These are phyloP conservation scores for Candida tunisiensis DNA, from an alignment of 1,139 yeast genomes.

Conservation along the genomic window DNA sequence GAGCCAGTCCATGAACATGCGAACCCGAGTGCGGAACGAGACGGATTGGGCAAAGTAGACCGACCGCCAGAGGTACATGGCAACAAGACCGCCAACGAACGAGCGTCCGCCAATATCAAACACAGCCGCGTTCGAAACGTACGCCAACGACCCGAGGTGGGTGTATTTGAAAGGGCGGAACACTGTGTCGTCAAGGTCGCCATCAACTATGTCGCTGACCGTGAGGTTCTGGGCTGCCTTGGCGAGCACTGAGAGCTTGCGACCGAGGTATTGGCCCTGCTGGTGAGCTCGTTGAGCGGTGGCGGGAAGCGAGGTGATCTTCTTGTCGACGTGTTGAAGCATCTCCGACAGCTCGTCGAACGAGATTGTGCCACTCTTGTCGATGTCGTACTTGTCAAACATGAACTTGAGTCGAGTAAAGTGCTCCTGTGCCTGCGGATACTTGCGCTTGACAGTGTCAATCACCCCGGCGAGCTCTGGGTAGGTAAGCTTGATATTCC, in stretches of 20 bases:
- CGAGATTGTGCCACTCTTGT: constrained; percentile 28
- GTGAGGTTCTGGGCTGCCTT: constrained; percentile 18
- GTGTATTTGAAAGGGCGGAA: constrained; percentile 38
- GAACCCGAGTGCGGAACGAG: constrained; percentile 37
- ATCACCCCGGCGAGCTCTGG: constrained; percentile 25
- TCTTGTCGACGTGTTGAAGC: constrained; percentile 36
- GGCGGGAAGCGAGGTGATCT: constrained; percentile 47
- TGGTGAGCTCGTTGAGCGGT: constrained; percentile 56
- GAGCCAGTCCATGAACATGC: constrained; percentile 45
- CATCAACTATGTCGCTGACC: constrained; percentile 18
- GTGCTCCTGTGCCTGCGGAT: constrained; percentile 44
- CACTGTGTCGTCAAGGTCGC: constrained; percentile 37
- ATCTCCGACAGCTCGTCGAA: constrained; percentile 31
- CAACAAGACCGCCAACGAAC: constrained; percentile 41
- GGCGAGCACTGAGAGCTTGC: constrained; percentile 34
- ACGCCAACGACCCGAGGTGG: constrained; percentile 46
- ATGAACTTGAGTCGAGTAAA: constrained; percentile 31
- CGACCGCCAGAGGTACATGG: constrained; percentile 53
- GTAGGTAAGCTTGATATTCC: constrained; percentile 29
- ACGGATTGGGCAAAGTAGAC: constrained; percentile 50
- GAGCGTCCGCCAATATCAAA: constrained; percentile 41
- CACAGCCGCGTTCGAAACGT: constrained; percentile 48
- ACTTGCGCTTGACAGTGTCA: constrained; percentile 25
- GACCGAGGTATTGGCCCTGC: constrained; percentile 44
- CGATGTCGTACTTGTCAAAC: constrained; percentile 31